Evolutionary conservation across 768 basidiomycete species (phyloP).

Genomic region (Harrya chromipes): DNA sequence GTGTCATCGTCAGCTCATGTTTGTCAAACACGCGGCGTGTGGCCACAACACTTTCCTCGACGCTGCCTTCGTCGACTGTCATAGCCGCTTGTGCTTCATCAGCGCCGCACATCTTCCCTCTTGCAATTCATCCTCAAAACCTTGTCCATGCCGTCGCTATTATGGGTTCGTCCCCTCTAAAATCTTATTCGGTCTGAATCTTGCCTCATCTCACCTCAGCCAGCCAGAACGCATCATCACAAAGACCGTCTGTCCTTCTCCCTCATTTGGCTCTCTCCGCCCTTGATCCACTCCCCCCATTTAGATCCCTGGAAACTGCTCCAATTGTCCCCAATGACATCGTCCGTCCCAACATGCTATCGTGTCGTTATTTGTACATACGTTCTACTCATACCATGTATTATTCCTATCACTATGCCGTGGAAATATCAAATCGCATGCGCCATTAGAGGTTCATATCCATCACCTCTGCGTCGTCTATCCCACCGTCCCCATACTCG

Average conservation of each 20-base stretch:
- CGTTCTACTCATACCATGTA: slow-evolving; percentile 13
- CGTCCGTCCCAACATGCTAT: too few species aligned
- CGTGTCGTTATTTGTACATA: slow-evolving; percentile 13
- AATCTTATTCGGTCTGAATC: neutral
- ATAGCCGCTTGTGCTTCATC: slow-evolving; percentile 38
- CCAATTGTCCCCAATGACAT: slow-evolving; percentile 30
- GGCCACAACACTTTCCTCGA: slow-evolving; percentile 49
- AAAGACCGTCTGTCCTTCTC: slow-evolving; percentile 38
- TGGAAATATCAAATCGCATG: neutral
- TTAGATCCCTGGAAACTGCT: slow-evolving; percentile 40
- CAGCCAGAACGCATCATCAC: slow-evolving; percentile 54
- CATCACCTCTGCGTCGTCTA: slow-evolving; percentile 59
- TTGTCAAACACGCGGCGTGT: slow-evolving; percentile 50
- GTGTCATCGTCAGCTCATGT: slow-evolving; percentile 63
- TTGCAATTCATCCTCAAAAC: slow-evolving; percentile 37
- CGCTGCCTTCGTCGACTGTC: slow-evolving; percentile 53
- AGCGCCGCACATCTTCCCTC: slow-evolving; percentile 48
- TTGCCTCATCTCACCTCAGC: slow-evolving; percentile 23
- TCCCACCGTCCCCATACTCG: slow-evolving; percentile 64
- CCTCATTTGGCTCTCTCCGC: slow-evolving; percentile 1
- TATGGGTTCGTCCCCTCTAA: slow-evolving; percentile 39
- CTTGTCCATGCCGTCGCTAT: slow-evolving; percentile 54
- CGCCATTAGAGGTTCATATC: slow-evolving; percentile 42
- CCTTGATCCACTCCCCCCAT: slow-evolving; percentile 13
- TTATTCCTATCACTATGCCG: slow-evolving; percentile 2